Base-by-base conservation (phyloP, 2,329 filamentous ascomycete genomes). In the Arthrobotrys musiformis region DNA sequence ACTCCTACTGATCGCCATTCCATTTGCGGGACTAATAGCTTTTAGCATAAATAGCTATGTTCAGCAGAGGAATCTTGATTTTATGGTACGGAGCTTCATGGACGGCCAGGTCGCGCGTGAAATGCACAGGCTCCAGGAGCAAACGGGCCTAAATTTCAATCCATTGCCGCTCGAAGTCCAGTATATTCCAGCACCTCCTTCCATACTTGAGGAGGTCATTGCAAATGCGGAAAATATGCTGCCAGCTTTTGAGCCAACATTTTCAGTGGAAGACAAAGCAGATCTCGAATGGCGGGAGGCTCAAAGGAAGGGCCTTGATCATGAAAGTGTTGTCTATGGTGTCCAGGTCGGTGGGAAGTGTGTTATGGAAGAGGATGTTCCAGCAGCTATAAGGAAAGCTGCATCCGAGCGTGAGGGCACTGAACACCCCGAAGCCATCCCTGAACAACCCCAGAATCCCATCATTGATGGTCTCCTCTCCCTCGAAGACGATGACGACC, bases 31-130 rank as follows among this genome's bases (percentile, higher is more conserved):
- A 1, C 17, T 78, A 22, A 68, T 78, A 9, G 73, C 73, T 5
- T 78, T 78, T 22, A 78, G 68, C 17, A 61, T 78, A 8, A 78
- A 78, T n/a, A 70, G 66, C 17, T 78, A 78, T 24, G 62, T 78
- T 19, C 60, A 66, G n/a, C 73, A 78, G 15, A 61, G 44, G 11
- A 78, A 78, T 26, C 61, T 78, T 1, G 73, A 78, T 28, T 62
- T 17, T 28, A 72, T 72, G 73, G 66, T 78, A 7, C 52, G 73
- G 6, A 72, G 9, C 24, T 78, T 78, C 22, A 76, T 76, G 72
- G 72, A 76, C 7, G 66, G 13, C n/a, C 72, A 70, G 30, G 58
- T 69, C 6, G 64, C 52, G 4, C 48, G 61, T 9, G 54, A 78
- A 26, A 72, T 72, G 66, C 67, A 78, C 30, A 67, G 70, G 7